These are phyloP conservation scores for Prasinococcaceae sp. DNA, from an alignment of 139 green algal species.

Conservation along the genomic window DNA sequence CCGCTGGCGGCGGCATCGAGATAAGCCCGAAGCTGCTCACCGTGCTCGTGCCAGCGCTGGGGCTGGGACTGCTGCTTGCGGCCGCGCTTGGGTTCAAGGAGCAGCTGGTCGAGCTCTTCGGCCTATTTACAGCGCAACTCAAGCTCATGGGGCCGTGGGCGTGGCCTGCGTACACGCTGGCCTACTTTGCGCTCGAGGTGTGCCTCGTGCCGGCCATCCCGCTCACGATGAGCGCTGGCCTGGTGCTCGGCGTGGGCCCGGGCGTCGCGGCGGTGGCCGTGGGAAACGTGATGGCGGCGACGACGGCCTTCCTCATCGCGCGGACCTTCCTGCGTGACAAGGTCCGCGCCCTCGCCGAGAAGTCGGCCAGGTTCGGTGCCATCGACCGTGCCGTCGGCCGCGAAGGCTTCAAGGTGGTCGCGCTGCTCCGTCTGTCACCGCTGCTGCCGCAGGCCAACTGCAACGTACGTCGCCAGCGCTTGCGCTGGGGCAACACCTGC, in stretches of 20 bases:
- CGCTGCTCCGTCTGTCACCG: constrained; percentile 73
- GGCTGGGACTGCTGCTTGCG: too few species aligned
- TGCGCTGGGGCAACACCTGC: not conserved
- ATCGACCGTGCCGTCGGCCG: constrained; percentile 78
- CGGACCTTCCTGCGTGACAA: constrained; percentile 71
- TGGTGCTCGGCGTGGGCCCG: constrained; percentile 54
- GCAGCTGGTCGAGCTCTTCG: too few species aligned
- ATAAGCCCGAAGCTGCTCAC: too few species aligned
- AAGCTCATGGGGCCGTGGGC: too few species aligned
- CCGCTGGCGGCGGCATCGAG: too few species aligned
- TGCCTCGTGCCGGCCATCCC: constrained; percentile 65
- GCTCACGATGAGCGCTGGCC: constrained; percentile 73
- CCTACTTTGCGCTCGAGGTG: constrained; percentile 48
- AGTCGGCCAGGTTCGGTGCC: constrained; percentile 30
- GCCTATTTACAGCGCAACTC: too few species aligned
- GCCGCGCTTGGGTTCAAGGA: too few species aligned
- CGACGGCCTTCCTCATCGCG: constrained; percentile 80
- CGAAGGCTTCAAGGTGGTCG: constrained; percentile 80
- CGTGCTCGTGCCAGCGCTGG: too few species aligned
- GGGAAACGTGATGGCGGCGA: constrained; percentile 48
- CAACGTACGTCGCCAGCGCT: constrained; percentile 60
- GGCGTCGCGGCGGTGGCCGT: constrained; percentile 57
- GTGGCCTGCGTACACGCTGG: too few species aligned
- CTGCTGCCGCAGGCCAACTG: constrained; percentile 74
- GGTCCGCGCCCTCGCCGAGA: constrained; percentile 47